phyloP scores from a whole-genome alignment of 192 early-diverging fungal species.

The Podila verticillata region DNA sequence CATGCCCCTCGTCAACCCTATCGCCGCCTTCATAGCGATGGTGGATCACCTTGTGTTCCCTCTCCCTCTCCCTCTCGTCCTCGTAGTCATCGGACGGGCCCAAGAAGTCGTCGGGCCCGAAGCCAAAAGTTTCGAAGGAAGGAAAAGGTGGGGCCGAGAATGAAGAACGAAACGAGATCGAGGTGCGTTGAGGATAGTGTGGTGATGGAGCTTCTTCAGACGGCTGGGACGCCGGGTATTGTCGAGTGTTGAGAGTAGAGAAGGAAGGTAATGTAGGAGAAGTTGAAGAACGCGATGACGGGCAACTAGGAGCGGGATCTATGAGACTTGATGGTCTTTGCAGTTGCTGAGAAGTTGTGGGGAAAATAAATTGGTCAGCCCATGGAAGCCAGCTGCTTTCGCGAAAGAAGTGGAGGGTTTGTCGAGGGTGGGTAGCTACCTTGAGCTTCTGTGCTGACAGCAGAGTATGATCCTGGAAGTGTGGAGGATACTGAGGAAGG shows the following conservation, averaged over 20 bases:
- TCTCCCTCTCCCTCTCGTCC: not conserved
- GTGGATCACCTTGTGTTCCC: too few species aligned
- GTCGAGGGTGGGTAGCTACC: not conserved
- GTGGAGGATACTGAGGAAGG: not conserved
- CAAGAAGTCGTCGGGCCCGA: conserved; percentile 25
- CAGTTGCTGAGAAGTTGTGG: not conserved
- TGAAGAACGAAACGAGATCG: conserved; percentile 20
- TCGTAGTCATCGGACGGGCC: not conserved
- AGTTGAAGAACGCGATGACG: not conserved
- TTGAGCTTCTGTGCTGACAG: conserved; percentile 34
- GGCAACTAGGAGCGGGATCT: not conserved
- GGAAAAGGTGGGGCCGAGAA: conserved; percentile 13
- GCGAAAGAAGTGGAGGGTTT: not conserved
- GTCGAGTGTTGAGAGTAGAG: not conserved
- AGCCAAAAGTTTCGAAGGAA: conserved; percentile 23
- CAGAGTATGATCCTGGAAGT: conserved; percentile 11
- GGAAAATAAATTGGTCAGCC: not conserved
- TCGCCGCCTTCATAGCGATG: not conserved
- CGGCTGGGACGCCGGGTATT: too few species aligned
- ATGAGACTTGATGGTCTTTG: not conserved
- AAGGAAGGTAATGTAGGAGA: not conserved
- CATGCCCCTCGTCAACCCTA: not conserved
- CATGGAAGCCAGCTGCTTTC: not conserved
- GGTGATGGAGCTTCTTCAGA: not conserved
- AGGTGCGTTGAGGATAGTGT: conserved; percentile 20